Conservation (phyloP, 768 basidiomycete species). For the Imleria badia region DNA sequence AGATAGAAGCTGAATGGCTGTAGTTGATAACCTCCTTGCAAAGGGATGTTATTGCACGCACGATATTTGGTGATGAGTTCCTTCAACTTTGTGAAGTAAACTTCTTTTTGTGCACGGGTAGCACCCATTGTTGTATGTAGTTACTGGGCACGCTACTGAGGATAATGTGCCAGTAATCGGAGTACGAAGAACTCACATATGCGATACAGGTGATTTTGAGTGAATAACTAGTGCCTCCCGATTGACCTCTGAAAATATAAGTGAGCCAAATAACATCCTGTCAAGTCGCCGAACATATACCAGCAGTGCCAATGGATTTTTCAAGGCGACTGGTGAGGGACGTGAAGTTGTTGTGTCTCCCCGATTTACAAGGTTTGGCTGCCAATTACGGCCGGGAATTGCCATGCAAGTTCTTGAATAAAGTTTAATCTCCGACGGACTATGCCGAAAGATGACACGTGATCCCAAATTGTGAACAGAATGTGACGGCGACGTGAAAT, state of each 20-base stretch:
- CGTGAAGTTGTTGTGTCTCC: slow-evolving; percentile 9
- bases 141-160: slow-evolving; percentile 12
- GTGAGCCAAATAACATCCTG: slow-evolving; percentile 3
- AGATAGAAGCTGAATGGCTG: slow-evolving; percentile 79
- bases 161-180: not conserved
- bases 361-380: slow-evolving; percentile 26
- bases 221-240: slow-evolving; percentile 71
- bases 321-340: slow-evolving; percentile 66
- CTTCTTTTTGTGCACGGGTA: slow-evolving; percentile 82
- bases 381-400: slow-evolving; percentile 12
- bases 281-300: slow-evolving; percentile 37
- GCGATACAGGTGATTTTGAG: slow-evolving; percentile 23
- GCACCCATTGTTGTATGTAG: slow-evolving; percentile 75
- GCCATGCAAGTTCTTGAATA: slow-evolving; percentile 30
- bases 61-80: slow-evolving; percentile 88
- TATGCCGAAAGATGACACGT: slow-evolving; percentile 14
- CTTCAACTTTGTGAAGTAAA: slow-evolving; percentile 93
- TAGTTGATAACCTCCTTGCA: not conserved
- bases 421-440: slow-evolving; percentile 29
- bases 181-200: slow-evolving; percentile 24
- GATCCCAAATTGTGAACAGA: not conserved
- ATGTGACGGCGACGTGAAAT: slow-evolving; percentile 44
- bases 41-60: slow-evolving; percentile 43
- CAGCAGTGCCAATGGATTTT: slow-evolving; percentile 92
- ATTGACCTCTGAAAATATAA: slow-evolving; percentile 73